Base-by-base conservation (phyloP, 2,329 filamentous ascomycete genomes). In the Fusarium armeniacum region DNA sequence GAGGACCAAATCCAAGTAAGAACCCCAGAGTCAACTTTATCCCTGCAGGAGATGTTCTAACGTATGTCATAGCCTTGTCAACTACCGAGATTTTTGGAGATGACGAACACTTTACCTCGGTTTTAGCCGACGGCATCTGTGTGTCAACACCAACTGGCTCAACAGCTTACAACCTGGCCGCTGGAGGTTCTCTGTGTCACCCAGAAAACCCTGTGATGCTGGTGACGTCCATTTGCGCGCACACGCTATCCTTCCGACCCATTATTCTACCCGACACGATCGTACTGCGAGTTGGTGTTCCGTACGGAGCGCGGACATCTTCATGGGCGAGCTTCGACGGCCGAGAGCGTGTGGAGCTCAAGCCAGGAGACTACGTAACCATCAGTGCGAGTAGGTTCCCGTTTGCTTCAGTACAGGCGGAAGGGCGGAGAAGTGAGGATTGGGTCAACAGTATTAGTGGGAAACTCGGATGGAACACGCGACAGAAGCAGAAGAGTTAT, bases 291-390 rank as follows among this genome's bases (percentile, higher is more conserved):
- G 87, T 97, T 20, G 96, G 95, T 13, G 94, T 98, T n/a, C 96
- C 96, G 0, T 98, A 97, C 78, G 91, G 97, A 79, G 93, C 94
- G 11, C 86, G 96, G 51, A 94, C 93, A 6, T 91, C 89, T 72
- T 94, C 92, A 41, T 99, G 96, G 95, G 96, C 94, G n/a, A 97
- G 93, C 79, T 99, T 99, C 78, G 96, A 99, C 79, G 96, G 96
- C 3, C 88, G 94, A 65, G 93, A 98, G 83, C 89, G 94, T 81
- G 82, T 93, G n/a, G 92, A 96, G 81, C 84, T 96, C 38, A 79
- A 82, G 50, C 91, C 92, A 0, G 93, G 93, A 18, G 93, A 96
- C 80, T 96, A 96, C 77, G 92, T 95, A 7, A 95, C 92, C 3
- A 91, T 96, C 65, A 93, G 91, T 71, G 93, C 93, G 4, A 93